phyloP scores from a whole-genome alignment of 208 protist genomes.

The Trypanosoma lewisi region DNA sequence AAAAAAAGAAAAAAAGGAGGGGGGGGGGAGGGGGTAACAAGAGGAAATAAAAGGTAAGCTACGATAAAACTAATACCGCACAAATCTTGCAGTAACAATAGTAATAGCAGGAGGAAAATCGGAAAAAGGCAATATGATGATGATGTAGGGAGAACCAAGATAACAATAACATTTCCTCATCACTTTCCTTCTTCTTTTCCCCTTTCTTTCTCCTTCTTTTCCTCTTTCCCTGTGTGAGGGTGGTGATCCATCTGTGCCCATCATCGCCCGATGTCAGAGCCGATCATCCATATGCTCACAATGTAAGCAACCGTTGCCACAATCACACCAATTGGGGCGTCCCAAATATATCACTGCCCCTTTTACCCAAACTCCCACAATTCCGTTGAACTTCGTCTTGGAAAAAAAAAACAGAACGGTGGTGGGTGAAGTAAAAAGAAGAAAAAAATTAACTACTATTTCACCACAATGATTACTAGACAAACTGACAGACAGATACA shows the following conservation, averaged over 20 bases:
- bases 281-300: too few species aligned
- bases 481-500: background rate
- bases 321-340: too few species aligned
- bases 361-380: too few species aligned
- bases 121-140: background rate
- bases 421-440: background rate
- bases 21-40: too few species aligned
- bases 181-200: background rate
- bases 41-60: background rate
- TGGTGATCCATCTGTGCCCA: background rate
- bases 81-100: background rate
- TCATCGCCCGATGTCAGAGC: too few species aligned
- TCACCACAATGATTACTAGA: background rate
- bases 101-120: background rate
- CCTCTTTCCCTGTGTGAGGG: background rate
- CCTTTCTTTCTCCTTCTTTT: background rate
- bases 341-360: too few species aligned
- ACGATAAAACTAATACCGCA: background rate
- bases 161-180: background rate
- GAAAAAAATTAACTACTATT: background rate
- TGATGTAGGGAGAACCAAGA: background rate
- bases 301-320: too few species aligned
- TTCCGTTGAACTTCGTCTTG: too few species aligned
- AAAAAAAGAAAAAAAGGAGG: background rate
- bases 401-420: constrained; percentile 23